Conservation (phyloP, 441 rosid species). For the Macaranga tanarius region DNA sequence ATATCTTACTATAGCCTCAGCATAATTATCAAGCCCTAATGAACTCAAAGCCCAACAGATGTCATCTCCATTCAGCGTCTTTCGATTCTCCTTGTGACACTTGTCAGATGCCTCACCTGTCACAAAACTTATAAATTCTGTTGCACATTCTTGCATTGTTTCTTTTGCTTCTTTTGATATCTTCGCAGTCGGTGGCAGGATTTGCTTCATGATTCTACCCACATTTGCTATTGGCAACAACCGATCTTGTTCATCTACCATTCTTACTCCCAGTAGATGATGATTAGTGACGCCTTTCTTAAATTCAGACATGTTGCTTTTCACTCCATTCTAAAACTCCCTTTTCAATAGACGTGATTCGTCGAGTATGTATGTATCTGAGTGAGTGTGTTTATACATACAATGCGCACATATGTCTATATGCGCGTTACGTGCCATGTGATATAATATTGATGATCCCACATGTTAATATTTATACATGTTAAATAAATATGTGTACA, state of each 20-base stretch:
- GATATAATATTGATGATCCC: background rate
- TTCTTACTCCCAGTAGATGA: background rate
- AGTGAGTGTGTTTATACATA: conserved; percentile 4
- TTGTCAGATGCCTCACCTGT: conserved; percentile 90
- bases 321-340: conserved; percentile 15
- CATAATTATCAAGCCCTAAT: conserved; percentile 75
- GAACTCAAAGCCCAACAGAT: conserved; percentile 85
- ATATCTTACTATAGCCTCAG: conserved; percentile 69
- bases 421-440: background rate
- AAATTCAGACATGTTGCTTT: conserved; percentile 6
- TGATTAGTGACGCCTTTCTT: too few species aligned
- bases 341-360: background rate
- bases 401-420: background rate
- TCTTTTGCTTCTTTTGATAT: conserved; percentile 89
- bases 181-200: conserved; percentile 74
- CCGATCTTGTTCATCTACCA: conserved; percentile 59
- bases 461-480: background rate
- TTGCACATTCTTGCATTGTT: conserved; percentile 87
- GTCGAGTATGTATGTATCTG: conserved; percentile 15
- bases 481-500: background rate
- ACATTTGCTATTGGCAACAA: conserved; percentile 87
- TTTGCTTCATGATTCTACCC: conserved; percentile 76
- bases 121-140: conserved; percentile 90
- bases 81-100: conserved; percentile 91
- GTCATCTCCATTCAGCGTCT: conserved; percentile 90